Evolutionary conservation across 176 grass and related monocot genomes (phyloP).

Genomic region (Sorghum bicolor): Sorghum_bicolor_NCBIv3 NC_012871.2:73594501-73595000

Average conservation of each 20-base stretch:
- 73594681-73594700: not conserved
- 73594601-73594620: no score
- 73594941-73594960: no score
- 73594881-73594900: not conserved
- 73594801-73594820: no score
- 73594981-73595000: no score
- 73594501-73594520: no score
- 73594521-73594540: no score
- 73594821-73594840: not conserved
- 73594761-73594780: no score
- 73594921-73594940: not conserved
- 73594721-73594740: not conserved
- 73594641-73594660: not conserved
- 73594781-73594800: no score
- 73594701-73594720: not conserved
- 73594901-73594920: not conserved
- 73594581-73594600: not conserved
- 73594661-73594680: not conserved
- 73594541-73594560: no score
- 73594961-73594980: no score
- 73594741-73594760: not conserved
- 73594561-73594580: not conserved
- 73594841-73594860: not conserved
- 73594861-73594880: not conserved
- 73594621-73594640: not conserved